These are phyloP conservation scores for Trichoderma arundinaceum DNA, from an alignment of 2,329 filamentous ascomycete genomes.

Conservation along the genomic window DNA sequence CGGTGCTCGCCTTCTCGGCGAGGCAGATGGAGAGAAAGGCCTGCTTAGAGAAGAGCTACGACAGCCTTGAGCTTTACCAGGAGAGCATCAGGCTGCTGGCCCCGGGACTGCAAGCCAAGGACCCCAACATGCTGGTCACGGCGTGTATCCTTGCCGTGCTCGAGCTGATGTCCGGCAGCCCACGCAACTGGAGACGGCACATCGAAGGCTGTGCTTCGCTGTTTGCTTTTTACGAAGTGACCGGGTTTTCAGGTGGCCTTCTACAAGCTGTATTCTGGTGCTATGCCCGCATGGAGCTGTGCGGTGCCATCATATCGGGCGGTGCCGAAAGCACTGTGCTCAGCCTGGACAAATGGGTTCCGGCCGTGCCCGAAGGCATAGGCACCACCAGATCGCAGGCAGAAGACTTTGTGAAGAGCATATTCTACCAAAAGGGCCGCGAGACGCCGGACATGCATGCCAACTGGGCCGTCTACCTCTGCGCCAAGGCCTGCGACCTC, in stretches of 20 bases:
- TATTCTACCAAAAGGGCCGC: slow-evolving; percentile 41
- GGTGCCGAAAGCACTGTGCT: slow-evolving; percentile 56
- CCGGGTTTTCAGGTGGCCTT: slow-evolving; percentile 52
- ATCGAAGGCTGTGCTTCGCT: slow-evolving; percentile 62
- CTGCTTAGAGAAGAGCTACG: slow-evolving; percentile 53
- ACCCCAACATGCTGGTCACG: slow-evolving; percentile 53
- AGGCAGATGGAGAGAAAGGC: slow-evolving; percentile 58
- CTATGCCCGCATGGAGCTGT: slow-evolving; percentile 63
- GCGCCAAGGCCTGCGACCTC: slow-evolving; percentile 56
- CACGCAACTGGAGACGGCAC: slow-evolving; percentile 60
- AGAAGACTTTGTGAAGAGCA: slow-evolving; percentile 37
- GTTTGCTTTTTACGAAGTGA: slow-evolving; percentile 56
- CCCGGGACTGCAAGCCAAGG: slow-evolving; percentile 50
- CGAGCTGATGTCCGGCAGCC: slow-evolving; percentile 55
- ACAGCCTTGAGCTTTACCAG: slow-evolving; percentile 60
- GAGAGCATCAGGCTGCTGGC: slow-evolving; percentile 54
- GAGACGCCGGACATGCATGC: slow-evolving; percentile 55
- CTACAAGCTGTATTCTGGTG: slow-evolving; percentile 63
- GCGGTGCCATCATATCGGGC: slow-evolving; percentile 58
- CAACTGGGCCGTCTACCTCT: slow-evolving; percentile 61
- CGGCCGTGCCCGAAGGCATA: slow-evolving; percentile 35
- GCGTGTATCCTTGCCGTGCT: slow-evolving; percentile 55
- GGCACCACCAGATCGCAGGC: slow-evolving; percentile 35
- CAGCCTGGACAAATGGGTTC: slow-evolving; percentile 56
- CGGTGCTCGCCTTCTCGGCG: slow-evolving; percentile 59